Conservation (phyloP, 164 flowering plant species). For the Amborella trichopoda region DNA sequence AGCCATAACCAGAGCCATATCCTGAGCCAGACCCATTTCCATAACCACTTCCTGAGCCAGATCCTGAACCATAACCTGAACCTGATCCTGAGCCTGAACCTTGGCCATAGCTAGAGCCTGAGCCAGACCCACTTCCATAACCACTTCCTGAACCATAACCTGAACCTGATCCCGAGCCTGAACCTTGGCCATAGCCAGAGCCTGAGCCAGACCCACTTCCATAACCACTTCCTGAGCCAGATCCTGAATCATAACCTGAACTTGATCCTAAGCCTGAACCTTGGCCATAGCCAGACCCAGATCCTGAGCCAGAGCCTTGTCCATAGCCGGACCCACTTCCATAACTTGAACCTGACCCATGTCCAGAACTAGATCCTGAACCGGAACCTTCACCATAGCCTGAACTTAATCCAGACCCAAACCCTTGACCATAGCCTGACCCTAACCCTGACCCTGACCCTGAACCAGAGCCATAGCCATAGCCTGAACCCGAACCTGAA, state of each 20-base stretch:
- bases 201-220: not conserved
- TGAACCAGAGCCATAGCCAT: not conserved
- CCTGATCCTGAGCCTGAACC: not conserved
- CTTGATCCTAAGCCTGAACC: not conserved
- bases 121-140: not conserved
- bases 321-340: not conserved
- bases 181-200: not conserved
- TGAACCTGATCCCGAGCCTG: not conserved
- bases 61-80: not conserved
- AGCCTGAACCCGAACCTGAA: not conserved
- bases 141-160: constrained; percentile 1
- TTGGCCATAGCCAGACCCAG: constrained; percentile 1
- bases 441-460: constrained; percentile 2
- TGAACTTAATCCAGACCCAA: not conserved
- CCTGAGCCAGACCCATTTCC: not conserved
- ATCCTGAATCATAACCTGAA: not conserved
- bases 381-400: not conserved
- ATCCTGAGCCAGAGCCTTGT: not conserved
- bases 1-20: not conserved
- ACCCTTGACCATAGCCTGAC: not conserved
- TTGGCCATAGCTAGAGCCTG: not conserved
- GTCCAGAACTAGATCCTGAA: not conserved
- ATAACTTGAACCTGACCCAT: not conserved
- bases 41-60: not conserved
- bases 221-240: not conserved